phyloP scores from a whole-genome alignment of 148 eudicot genomes.

The Arctostaphylos glauca region DNA sequence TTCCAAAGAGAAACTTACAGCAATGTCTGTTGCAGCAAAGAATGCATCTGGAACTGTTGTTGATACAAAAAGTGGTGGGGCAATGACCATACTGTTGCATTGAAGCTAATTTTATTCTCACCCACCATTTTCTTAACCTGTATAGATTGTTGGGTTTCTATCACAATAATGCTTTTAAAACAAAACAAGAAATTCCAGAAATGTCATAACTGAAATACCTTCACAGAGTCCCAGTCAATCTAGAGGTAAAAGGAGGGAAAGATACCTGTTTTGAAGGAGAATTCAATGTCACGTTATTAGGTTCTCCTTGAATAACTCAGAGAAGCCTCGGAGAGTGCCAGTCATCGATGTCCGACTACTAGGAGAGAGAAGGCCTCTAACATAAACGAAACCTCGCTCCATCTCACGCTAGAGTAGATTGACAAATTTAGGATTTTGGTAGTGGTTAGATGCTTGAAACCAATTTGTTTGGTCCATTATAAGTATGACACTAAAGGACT shows the following conservation, averaged over 20 bases:
- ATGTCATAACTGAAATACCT: too few relatives aligned
- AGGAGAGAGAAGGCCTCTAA: constrained; percentile 60
- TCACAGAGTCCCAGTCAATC: too few relatives aligned
- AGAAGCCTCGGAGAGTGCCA: constrained; percentile 56
- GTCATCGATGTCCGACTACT: constrained; percentile 61
- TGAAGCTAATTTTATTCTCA: constrained; percentile 26
- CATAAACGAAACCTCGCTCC: constrained; percentile 44
- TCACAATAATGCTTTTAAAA: background rate
- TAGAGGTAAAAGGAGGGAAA: too few relatives aligned
- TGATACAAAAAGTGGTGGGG: constrained; percentile 50
- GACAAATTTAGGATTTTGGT: background rate
- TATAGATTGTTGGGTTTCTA: constrained; percentile 24
- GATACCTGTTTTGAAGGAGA: constrained; percentile 17
- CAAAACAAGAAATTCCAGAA: background rate
- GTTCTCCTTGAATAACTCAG: constrained; percentile 58
- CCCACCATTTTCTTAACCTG: constrained; percentile 36
- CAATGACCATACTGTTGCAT: constrained; percentile 50
- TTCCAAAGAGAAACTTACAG: too few relatives aligned
- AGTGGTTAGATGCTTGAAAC: background rate
- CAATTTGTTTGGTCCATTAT: background rate
- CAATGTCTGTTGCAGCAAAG: constrained; percentile 60
- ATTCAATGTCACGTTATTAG: constrained; percentile 21
- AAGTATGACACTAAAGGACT: too few relatives aligned
- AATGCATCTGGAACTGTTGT: constrained; percentile 51
- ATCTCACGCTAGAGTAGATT: constrained; percentile 33